Evolutionary conservation across 805 yeast genomes (phyloP).

Genomic region (Dipodascus albidus): DNA sequence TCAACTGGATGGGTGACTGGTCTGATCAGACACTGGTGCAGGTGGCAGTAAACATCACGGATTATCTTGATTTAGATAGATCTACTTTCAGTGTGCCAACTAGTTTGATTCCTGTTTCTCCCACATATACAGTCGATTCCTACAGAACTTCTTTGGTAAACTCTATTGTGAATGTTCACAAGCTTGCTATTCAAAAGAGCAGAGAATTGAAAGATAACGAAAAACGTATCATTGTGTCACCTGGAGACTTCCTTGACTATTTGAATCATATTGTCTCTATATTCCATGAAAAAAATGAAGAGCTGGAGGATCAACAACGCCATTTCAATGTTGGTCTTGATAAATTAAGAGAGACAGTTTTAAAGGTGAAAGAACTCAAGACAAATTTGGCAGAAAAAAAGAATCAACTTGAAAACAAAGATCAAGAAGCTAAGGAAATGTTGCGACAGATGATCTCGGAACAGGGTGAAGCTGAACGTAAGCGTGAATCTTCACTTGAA

Average conservation of each 20-base stretch:
- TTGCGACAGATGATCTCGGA: conserved; percentile 66
- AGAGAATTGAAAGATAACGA: conserved; percentile 1
- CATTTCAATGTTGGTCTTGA: conserved; percentile 68
- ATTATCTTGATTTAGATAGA: conserved; percentile 41
- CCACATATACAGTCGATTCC: conserved; percentile 12
- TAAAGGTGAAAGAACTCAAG: conserved; percentile 55
- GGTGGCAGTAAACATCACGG: conserved; percentile 36
- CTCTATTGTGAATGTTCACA: conserved; percentile 37
- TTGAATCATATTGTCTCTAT: conserved; percentile 33
- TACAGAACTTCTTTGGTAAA: conserved; percentile 38
- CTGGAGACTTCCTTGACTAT: conserved; percentile 46
- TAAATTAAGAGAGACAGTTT: conserved; percentile 61
- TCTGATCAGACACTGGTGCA: conserved; percentile 35
- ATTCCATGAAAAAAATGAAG: conserved; percentile 33
- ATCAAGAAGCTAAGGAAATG: conserved; percentile 57
- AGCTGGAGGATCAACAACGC: conserved; percentile 53
- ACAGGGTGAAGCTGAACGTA: conserved; percentile 88
- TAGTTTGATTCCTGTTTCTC: conserved; percentile 6
- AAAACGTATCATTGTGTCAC: conserved; percentile 21
- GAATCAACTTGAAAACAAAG: conserved; percentile 39
- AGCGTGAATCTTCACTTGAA: conserved; percentile 71
- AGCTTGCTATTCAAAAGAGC: conserved; percentile 9
- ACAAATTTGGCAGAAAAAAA: conserved; percentile 43
- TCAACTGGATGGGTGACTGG: conserved; percentile 89
- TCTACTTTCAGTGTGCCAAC: conserved; percentile 31